Percentiles rank a stretch among this genome's conserved stretches.
phyloP scores from a whole-genome alignment of 805 yeast genomes.

The Kazachstania viticola region DNA sequence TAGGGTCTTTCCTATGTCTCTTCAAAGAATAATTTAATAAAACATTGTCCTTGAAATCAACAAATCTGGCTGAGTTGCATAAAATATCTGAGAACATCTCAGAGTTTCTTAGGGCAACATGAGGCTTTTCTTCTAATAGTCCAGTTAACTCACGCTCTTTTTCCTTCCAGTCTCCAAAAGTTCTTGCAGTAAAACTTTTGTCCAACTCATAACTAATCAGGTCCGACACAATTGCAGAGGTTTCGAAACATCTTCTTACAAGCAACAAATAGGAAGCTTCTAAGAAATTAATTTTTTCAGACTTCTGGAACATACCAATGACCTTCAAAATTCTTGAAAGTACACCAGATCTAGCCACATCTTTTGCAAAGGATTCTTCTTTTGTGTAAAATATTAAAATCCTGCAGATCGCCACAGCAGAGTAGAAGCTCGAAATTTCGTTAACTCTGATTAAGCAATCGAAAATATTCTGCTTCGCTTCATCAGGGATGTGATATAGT shows the following conservation, averaged over 20 bases:
- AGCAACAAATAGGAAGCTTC: constrained; percentile 43
- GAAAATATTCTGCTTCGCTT: constrained; percentile 29
- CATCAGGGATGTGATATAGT: constrained; percentile 14
- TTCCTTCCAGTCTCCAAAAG: constrained; percentile 21
- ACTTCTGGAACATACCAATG: constrained; percentile 28
- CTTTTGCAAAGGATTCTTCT: constrained; percentile 29
- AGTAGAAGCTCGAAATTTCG: constrained; percentile 31
- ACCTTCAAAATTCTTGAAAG: constrained; percentile 37
- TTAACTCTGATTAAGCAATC: constrained; percentile 32
- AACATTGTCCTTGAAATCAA: constrained; percentile 33
- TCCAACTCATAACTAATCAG: constrained; percentile 42
- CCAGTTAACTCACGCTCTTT: constrained; percentile 35
- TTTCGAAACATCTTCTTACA: constrained; percentile 62
- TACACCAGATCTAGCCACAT: constrained; percentile 37
- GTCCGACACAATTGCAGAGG: constrained; percentile 35
- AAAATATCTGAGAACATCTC: constrained; percentile 35
- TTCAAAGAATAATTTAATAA: constrained; percentile 18
- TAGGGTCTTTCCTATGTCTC: constrained; percentile 11
- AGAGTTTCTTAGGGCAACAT: constrained; percentile 38
- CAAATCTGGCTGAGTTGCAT: constrained; percentile 32
- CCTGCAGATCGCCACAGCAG: constrained; percentile 45
- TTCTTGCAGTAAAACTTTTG: constrained; percentile 29
- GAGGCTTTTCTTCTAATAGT: constrained; percentile 39
- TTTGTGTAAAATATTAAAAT: constrained; percentile 43
- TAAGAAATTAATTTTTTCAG: constrained; percentile 30